These are phyloP conservation scores for Elongisporangium prolatum DNA, from an alignment of 352 stramenopile genomes.

Conservation along the genomic window DNA sequence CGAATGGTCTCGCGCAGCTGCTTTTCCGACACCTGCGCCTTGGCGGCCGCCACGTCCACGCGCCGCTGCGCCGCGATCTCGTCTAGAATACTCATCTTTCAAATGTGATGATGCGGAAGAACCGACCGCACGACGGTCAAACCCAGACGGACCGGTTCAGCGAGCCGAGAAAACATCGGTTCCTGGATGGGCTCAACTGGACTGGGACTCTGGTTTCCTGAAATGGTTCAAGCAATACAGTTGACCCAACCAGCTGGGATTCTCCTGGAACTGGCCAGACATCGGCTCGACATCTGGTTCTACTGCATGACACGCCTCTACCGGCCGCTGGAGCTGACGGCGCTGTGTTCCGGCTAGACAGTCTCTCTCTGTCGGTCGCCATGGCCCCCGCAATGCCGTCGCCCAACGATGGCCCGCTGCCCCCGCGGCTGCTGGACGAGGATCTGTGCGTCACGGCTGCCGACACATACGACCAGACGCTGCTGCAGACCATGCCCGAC, in stretches of 20 bases:
- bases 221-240: not conserved
- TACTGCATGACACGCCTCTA: not conserved
- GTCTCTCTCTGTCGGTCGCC: not conserved
- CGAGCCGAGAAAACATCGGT: not conserved
- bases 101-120: conserved; percentile 3
- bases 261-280: not conserved
- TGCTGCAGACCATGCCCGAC: not conserved
- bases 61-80: conserved; percentile 74
- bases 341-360: not conserved
- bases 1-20: conserved; percentile 71
- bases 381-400: not conserved
- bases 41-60: conserved; percentile 58
- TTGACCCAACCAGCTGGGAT: not conserved
- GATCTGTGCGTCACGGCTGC: not conserved
- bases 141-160: not conserved
- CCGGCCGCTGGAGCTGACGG: not conserved
- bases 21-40: conserved; percentile 30
- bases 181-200: not conserved
- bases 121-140: not conserved
- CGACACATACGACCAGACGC: not conserved
- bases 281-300: not conserved
- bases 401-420: not conserved
- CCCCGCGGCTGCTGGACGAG: not conserved
- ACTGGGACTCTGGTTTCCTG: not conserved
- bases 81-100: conserved; percentile 68